Base-by-base conservation (phyloP, 495 filamentous ascomycete genomes). In the Oleoguttula mirabilis region DNA sequence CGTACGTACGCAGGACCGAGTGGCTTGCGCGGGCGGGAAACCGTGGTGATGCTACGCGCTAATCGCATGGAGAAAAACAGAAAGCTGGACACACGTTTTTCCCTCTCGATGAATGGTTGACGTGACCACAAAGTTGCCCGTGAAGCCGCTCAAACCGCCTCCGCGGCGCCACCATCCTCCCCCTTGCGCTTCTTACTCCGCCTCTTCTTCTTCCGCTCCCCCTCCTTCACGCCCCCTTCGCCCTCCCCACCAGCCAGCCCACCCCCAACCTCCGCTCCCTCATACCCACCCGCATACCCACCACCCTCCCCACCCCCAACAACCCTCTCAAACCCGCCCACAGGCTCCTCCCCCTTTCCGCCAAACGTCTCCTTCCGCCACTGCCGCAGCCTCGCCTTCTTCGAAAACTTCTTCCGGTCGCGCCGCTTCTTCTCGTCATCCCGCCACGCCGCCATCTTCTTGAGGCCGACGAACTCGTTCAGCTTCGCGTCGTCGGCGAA, bases 341-440 rank as follows among this genome's bases (percentile, higher is more conserved):
- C 48, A 17, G 80, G 72, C 0, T 72, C 81, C 5, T 82, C 64
- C 7, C 7, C 19, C 56, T 75, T 79, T 50, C 72, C 67, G 2
- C 90, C 90, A 67, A 95, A 98, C 1, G 80, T 83, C 41, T 95
- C 90, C 63, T 80, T 79, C 43, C 90, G 75, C 90, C 90, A 96
- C 62, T 95, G 71, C 55, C 83, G 67, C 38, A 96, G 63, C 21
- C 86, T 72, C 20, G 82, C 84, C 63, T 95, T 95, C 74, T 95
- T 96, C 45, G 83, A 81, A 23, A 94, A 68, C 51, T 71, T 72
- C 66, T 88, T 93, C 65, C 78, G 77, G 56, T 98, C 90, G 51
- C 78, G 79, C 44, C 65, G 66, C 68, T 96, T 95, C 72, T 88
- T 88, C 54, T 85, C 84, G 1, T 66, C 61, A 56, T 94, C 87